Evolutionary conservation across 2,329 filamentous ascomycete genomes (phyloP).

Genomic region (Phaeosphaeriaceae sp.): DNA sequence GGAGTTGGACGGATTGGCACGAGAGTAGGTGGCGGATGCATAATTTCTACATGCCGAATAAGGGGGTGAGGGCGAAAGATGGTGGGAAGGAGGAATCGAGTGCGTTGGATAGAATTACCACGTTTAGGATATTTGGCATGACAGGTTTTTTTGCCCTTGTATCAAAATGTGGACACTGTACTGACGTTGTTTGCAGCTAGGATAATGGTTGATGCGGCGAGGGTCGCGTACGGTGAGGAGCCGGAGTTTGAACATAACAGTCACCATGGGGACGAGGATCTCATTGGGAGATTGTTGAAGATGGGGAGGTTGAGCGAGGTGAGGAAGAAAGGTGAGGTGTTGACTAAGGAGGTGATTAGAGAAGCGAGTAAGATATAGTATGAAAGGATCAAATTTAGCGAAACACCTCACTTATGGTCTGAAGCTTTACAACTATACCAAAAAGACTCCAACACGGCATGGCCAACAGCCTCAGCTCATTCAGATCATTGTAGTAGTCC

Average conservation of each 20-base stretch:
- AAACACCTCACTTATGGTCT: not conserved
- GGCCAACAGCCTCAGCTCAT: too few species aligned
- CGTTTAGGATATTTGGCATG: constrained; percentile 94
- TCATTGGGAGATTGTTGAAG: constrained; percentile 65
- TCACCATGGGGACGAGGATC: constrained; percentile 71
- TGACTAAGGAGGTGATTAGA: constrained; percentile 61
- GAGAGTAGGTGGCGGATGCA: constrained; percentile 83
- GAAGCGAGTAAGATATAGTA: constrained; percentile 57
- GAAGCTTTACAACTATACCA: too few species aligned
- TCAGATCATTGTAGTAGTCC: too few species aligned
- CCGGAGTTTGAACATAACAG: constrained; percentile 82
- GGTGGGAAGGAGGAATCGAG: constrained; percentile 46
- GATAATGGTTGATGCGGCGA: constrained; percentile 86
- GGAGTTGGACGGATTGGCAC: constrained; percentile 82
- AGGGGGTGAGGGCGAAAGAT: not conserved
- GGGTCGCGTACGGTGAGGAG: constrained; percentile 81
- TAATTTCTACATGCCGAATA: constrained; percentile 82
- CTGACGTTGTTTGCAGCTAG: constrained; percentile 60
- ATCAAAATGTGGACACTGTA: not conserved
- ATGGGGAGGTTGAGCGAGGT: constrained; percentile 64
- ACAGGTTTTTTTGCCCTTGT: constrained; percentile 57
- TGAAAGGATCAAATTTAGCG: not conserved
- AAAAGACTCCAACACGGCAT: too few species aligned
- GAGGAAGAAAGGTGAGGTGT: constrained; percentile 59
- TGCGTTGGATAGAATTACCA: constrained; percentile 52